These are phyloP conservation scores for Fusarium pseudonygamai DNA, from an alignment of 2,329 filamentous ascomycete genomes.

Conservation along the genomic window DNA sequence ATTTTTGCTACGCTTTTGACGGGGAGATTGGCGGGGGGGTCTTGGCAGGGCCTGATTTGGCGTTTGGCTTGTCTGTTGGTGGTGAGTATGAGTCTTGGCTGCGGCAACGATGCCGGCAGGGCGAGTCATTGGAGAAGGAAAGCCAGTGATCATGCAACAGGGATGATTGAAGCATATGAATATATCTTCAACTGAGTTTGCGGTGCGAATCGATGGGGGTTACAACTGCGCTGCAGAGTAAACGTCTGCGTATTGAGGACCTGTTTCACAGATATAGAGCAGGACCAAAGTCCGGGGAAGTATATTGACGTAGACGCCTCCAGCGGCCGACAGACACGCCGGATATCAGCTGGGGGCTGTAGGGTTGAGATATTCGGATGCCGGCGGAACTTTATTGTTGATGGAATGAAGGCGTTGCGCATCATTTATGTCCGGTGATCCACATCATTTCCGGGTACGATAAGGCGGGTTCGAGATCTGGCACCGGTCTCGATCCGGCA, in stretches of 20 bases:
- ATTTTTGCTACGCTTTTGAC: not conserved
- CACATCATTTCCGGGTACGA: not conserved
- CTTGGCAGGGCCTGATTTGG: not conserved
- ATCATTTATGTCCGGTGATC: not conserved
- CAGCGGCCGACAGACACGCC: not conserved
- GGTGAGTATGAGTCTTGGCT: not conserved
- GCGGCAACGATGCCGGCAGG: not conserved
- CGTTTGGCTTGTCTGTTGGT: not conserved
- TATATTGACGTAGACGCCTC: fast-evolving
- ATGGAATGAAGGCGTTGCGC: not conserved
- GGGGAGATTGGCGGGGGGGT: not conserved
- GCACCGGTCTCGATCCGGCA: not conserved
- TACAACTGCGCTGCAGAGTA: no score
- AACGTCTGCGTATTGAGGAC: no score
- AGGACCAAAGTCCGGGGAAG: not conserved
- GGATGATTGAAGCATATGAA: no score
- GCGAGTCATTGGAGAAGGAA: not conserved
- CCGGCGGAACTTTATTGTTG: not conserved
- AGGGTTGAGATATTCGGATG: not conserved
- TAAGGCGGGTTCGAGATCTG: not conserved
- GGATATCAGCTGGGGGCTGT: not conserved
- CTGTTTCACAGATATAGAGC: no score
- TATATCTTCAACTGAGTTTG: no score
- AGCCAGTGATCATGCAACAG: no score
- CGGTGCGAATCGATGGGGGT: no score